Evolutionary conservation across 2,329 filamentous ascomycete genomes (phyloP).

Genomic region (Alternaria sp.): DNA sequence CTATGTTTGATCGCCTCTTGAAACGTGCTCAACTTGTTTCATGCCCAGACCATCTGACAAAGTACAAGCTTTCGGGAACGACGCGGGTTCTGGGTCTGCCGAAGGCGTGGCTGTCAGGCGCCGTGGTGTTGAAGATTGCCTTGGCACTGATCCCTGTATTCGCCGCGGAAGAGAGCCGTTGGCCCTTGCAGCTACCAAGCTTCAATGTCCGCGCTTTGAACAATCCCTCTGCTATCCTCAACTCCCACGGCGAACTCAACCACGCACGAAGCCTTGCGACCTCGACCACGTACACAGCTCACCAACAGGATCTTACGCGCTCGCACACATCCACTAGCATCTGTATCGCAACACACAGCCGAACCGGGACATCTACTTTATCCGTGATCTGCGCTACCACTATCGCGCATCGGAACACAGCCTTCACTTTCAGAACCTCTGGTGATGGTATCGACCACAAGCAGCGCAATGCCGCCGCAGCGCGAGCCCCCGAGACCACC

Average conservation of each 20-base stretch:
- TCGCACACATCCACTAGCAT: not conserved
- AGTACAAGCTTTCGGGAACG: constrained; percentile 2
- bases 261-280: not conserved
- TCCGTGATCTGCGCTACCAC: not conserved
- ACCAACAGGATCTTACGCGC: not conserved
- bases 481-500: constrained; percentile 48
- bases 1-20: not conserved
- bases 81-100: not conserved
- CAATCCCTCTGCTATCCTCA: constrained; percentile 4
- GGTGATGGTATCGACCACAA: constrained; percentile 42
- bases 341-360: not conserved
- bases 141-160: constrained; percentile 22
- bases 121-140: constrained; percentile 1
- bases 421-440: not conserved
- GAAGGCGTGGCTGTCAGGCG: not conserved
- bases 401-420: constrained; percentile 3
- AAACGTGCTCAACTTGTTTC: not conserved
- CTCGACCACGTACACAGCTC: not conserved
- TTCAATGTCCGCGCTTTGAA: constrained; percentile 13
- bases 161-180: constrained; percentile 29
- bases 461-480: constrained; percentile 26
- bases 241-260: not conserved
- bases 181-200: constrained; percentile 16
- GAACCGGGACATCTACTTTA: not conserved
- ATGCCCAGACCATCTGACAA: not conserved